Percentiles rank a stretch among this genome's conserved stretches.
These are phyloP conservation scores for Leishmania tarentolae DNA, from an alignment of 208 protist genomes.

Conservation along the genomic window DNA sequence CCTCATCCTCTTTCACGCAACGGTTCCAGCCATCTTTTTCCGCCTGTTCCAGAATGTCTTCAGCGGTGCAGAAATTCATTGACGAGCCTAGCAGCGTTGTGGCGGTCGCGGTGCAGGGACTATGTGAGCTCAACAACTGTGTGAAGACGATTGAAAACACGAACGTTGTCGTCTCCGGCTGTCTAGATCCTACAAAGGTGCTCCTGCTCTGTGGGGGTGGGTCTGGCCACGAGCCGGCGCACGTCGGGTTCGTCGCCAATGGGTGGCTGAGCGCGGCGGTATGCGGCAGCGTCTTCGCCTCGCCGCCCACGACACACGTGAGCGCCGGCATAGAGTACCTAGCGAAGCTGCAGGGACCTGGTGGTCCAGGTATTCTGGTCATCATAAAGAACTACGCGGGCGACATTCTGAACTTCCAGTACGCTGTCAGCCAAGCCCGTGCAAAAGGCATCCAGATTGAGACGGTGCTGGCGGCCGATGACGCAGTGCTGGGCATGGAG, in stretches of 20 bases:
- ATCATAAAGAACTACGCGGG: slow-evolving; percentile 95
- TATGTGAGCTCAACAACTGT: slow-evolving; percentile 42
- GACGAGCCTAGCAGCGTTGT: slow-evolving; percentile 45
- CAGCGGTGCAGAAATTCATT: slow-evolving; percentile 59
- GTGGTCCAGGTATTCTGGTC: slow-evolving; percentile 73
- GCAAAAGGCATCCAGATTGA: slow-evolving; percentile 59
- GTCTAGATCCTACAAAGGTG: slow-evolving; percentile 57
- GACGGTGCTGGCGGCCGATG: slow-evolving; percentile 83
- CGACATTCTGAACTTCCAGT: slow-evolving; percentile 89
- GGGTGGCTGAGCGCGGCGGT: slow-evolving; percentile 93
- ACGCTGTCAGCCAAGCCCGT: slow-evolving; percentile 73
- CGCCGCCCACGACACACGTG: slow-evolving; percentile 67
- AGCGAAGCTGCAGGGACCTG: slow-evolving; percentile 37
- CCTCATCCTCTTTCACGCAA: too few species aligned
- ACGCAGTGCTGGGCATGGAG: slow-evolving; percentile 60
- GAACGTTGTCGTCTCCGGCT: slow-evolving; percentile 44
- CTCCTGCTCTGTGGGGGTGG: slow-evolving; percentile 87
- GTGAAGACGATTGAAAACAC: slow-evolving; percentile 49
- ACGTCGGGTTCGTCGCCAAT: slow-evolving; percentile 80
- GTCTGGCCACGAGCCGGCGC: slow-evolving; percentile 89
- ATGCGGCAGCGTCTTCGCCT: slow-evolving; percentile 89
- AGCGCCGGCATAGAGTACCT: slow-evolving; percentile 81
- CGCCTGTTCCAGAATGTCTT: slow-evolving; percentile 10
- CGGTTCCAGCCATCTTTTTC: not conserved
- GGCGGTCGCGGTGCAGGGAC: slow-evolving; percentile 35